Conservation (phyloP, 768 basidiomycete species). For the Suillus spraguei region DNA sequence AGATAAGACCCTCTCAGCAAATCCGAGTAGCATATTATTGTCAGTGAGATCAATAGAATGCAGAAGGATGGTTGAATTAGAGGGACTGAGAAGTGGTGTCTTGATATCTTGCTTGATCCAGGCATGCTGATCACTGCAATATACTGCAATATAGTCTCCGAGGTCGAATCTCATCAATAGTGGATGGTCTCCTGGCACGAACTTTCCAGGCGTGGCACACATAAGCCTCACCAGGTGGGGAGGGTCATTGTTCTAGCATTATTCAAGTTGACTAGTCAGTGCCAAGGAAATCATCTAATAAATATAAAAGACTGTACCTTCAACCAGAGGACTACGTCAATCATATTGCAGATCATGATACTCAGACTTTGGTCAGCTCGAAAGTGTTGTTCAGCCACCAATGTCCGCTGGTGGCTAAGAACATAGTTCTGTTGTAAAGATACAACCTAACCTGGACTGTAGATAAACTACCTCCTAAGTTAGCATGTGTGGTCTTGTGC, state of each 20-base stretch:
- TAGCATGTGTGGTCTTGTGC: no score
- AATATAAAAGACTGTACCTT: neutral
- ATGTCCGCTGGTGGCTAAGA: neutral
- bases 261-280: neutral
- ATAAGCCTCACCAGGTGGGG: neutral
- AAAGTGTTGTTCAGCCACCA: neutral
- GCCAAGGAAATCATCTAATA: neutral
- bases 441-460: no score
- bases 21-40: neutral
- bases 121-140: neutral
- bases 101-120: neutral
- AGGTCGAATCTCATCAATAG: neutral
- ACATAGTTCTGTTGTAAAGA: no score
- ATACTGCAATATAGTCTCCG: neutral
- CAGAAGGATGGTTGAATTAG: neutral
- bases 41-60: neutral
- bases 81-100: neutral
- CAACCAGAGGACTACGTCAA: no score
- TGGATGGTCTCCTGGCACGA: neutral
- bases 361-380: slow-evolving; percentile 1
- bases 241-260: neutral
- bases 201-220: neutral
- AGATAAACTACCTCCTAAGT: no score
- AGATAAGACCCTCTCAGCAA: neutral
- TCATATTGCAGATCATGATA: neutral